These are phyloP conservation scores for Oxytropis ochrocephala DNA, from an alignment of 306 rosid genomes.

Conservation along the genomic window DNA sequence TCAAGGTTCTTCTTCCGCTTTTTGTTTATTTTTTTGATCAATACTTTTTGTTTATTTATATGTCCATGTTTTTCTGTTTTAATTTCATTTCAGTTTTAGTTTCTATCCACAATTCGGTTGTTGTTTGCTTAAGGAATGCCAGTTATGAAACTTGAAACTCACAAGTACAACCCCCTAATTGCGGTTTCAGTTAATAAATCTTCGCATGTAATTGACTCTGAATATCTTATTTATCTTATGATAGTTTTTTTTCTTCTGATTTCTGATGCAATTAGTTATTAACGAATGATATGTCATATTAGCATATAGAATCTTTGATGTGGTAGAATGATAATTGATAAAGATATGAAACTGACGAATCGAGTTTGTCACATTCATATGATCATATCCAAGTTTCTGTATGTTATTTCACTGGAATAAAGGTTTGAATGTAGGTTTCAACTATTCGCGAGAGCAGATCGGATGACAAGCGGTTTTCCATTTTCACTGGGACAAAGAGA, in stretches of 20 bases:
- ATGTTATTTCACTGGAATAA: not conserved
- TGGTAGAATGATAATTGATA: not conserved
- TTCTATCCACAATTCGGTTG: not conserved
- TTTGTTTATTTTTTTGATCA: not conserved
- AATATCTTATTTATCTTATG: not conserved
- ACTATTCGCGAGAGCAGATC: constrained; percentile 78
- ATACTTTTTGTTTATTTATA: not conserved
- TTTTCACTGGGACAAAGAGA: constrained; percentile 87
- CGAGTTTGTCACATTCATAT: not conserved
- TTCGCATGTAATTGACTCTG: not conserved
- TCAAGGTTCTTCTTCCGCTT: constrained; percentile 20
- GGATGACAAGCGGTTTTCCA: constrained; percentile 84
- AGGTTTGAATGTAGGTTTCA: constrained; percentile 53
- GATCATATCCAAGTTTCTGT: not conserved
- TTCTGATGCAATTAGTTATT: not conserved
- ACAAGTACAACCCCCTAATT: not conserved
- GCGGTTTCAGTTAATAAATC: not conserved
- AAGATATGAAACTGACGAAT: not conserved
- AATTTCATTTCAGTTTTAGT: not conserved
- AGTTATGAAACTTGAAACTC: not conserved
- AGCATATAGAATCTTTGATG: not conserved
- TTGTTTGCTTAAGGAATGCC: not conserved
- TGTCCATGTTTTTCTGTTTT: not conserved
- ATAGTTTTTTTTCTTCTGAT: not conserved
- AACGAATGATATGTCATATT: not conserved